Conservation (phyloP, 1,284 basidiomycete genomes). For the Leucoagaricus sp. region DNA sequence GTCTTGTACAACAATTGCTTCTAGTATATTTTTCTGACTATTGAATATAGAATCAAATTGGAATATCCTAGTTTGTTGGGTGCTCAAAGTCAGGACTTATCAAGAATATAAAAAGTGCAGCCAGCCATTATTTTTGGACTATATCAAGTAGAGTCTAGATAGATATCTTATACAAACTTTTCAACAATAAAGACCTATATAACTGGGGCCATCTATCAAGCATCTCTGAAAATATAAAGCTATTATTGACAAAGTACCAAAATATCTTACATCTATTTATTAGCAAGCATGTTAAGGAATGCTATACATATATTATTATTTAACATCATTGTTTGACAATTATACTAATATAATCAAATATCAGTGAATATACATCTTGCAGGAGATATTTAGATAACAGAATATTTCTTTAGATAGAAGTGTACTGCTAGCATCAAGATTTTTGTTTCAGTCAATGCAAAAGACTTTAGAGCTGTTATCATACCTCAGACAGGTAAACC, state of each 20-base stretch:
- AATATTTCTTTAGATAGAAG: background rate
- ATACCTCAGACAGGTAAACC: background rate
- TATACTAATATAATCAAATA: background rate
- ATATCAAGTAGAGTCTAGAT: background rate
- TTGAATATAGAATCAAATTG: background rate
- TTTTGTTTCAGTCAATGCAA: background rate
- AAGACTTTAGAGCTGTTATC: background rate
- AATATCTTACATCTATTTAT: background rate
- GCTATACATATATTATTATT: background rate
- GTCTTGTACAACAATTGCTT: no score
- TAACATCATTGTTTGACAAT: background rate
- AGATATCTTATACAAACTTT: background rate
- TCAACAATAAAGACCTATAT: background rate
- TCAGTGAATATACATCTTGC: background rate
- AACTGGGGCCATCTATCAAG: no score
- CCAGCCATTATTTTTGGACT: background rate
- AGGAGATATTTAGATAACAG: background rate
- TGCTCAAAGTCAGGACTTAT: background rate
- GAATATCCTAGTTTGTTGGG: background rate
- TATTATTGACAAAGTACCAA: background rate
- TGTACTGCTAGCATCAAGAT: background rate
- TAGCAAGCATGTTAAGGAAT: background rate
- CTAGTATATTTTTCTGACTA: no score
- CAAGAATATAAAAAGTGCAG: background rate
- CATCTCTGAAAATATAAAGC: background rate